Percentiles rank a stretch among this genome's conserved stretches.
These are phyloP conservation scores for Hortiboletus flavorubellus DNA, from an alignment of 768 basidiomycete genomes.

Conservation along the genomic window DNA sequence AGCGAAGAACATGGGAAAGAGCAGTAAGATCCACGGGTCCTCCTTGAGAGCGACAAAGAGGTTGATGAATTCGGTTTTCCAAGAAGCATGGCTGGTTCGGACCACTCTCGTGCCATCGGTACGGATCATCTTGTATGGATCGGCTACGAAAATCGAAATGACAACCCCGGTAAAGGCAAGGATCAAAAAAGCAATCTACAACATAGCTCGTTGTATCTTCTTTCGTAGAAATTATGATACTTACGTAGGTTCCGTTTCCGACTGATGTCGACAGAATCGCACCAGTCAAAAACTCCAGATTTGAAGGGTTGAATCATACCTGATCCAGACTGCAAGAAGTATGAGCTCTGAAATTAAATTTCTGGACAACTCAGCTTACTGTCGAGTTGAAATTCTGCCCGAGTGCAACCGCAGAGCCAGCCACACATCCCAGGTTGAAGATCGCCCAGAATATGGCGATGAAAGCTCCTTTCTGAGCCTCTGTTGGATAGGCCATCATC, in stretches of 20 bases:
- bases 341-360: background rate
- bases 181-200: slow-evolving; percentile 73
- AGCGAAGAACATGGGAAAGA: slow-evolving; percentile 84
- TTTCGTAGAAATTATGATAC: slow-evolving; percentile 35
- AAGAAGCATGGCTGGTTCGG: slow-evolving; percentile 61
- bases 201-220: background rate
- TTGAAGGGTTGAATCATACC: slow-evolving; percentile 12
- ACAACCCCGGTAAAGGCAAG: slow-evolving; percentile 65
- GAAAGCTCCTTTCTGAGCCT: slow-evolving; percentile 52
- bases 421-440: slow-evolving; percentile 78
- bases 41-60: slow-evolving; percentile 64
- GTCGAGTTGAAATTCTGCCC: slow-evolving; percentile 65
- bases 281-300: background rate
- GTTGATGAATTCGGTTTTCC: slow-evolving; percentile 69
- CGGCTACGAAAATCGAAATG: slow-evolving; percentile 64
- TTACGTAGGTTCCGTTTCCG: slow-evolving; percentile 77
- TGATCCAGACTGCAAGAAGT: slow-evolving; percentile 24
- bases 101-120: slow-evolving; percentile 69
- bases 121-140: slow-evolving; percentile 71
- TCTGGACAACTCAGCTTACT: slow-evolving; percentile 33
- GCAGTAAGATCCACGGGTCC: slow-evolving; percentile 69
- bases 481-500: slow-evolving; percentile 57
- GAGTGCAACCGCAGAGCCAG: slow-evolving; percentile 73
- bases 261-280: slow-evolving; percentile 36
- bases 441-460: slow-evolving; percentile 62